phyloP scores from a whole-genome alignment of 495 filamentous ascomycete genomes.

The Hyaloscypha bicolor region DNA sequence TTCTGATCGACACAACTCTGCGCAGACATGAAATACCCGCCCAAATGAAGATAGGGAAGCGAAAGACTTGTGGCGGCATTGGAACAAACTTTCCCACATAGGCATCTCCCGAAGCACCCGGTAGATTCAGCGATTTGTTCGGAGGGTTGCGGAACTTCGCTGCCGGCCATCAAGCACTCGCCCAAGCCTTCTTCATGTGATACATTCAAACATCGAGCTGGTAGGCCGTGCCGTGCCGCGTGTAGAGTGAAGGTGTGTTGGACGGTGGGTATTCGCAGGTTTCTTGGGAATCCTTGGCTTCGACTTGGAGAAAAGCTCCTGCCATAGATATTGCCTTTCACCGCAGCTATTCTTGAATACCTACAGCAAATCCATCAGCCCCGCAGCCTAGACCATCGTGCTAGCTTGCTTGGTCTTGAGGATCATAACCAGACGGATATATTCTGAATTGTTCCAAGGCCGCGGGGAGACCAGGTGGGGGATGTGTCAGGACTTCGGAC shows the following conservation, averaged over 20 bases:
- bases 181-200: background rate
- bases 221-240: background rate
- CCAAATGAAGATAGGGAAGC: background rate
- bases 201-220: background rate
- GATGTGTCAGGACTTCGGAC: too few species aligned
- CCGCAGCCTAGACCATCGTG: too few species aligned
- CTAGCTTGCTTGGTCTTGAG: too few species aligned
- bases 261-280: background rate
- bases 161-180: background rate
- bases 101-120: background rate
- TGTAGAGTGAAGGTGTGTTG: background rate
- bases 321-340: background rate
- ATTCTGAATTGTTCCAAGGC: too few species aligned
- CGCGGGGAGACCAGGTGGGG: too few species aligned
- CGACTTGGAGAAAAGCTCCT: background rate
- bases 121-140: background rate
- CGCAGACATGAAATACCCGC: background rate
- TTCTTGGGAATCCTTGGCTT: background rate
- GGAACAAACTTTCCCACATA: background rate
- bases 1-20: slow-evolving; percentile 3
- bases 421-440: too few species aligned
- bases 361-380: too few species aligned
- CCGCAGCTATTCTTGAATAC: background rate
- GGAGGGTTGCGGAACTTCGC: background rate
- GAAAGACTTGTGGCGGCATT: background rate